A percentile compares a stretch with the other conserved stretches of the same genome.
These are phyloP conservation scores for Jatropha curcas DNA, from an alignment of 345 rosid genomes.

Conservation along the genomic window DNA sequence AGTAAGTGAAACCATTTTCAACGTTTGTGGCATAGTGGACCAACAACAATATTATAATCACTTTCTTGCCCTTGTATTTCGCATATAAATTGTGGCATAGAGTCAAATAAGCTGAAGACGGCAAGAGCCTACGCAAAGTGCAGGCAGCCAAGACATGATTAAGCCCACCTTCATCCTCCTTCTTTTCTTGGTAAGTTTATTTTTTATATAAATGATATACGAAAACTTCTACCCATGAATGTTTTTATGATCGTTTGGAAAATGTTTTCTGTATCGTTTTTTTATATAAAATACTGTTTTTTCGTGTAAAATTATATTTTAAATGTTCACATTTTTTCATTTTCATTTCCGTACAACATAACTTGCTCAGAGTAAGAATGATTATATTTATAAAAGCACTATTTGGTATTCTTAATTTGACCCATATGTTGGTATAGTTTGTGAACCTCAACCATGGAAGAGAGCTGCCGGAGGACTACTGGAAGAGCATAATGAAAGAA, in stretches of 20 bases:
- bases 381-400: too few species aligned
- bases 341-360: too few species aligned
- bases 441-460: conserved; percentile 46
- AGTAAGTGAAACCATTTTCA: too few species aligned
- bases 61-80: conserved; percentile 7
- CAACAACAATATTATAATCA: background rate
- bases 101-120: background rate
- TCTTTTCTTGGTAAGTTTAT: conserved; percentile 38
- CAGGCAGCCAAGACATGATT: conserved; percentile 33
- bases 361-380: background rate
- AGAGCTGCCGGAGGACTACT: conserved; percentile 46
- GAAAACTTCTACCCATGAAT: too few species aligned
- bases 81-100: background rate
- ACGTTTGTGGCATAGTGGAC: background rate
- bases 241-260: too few species aligned
- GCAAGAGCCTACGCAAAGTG: too few species aligned
- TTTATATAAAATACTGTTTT: too few species aligned
- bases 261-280: too few species aligned
- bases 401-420: too few species aligned
- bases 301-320: too few species aligned
- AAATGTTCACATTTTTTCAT: too few species aligned
- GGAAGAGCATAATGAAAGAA: conserved; percentile 61
- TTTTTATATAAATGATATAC: too few species aligned
- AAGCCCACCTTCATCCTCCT: conserved; percentile 22
- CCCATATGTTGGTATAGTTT: conserved; percentile 20